These are phyloP conservation scores for Colletotrichum ledebouriae DNA, from an alignment of 2,329 filamentous ascomycete genomes.

Conservation along the genomic window DNA sequence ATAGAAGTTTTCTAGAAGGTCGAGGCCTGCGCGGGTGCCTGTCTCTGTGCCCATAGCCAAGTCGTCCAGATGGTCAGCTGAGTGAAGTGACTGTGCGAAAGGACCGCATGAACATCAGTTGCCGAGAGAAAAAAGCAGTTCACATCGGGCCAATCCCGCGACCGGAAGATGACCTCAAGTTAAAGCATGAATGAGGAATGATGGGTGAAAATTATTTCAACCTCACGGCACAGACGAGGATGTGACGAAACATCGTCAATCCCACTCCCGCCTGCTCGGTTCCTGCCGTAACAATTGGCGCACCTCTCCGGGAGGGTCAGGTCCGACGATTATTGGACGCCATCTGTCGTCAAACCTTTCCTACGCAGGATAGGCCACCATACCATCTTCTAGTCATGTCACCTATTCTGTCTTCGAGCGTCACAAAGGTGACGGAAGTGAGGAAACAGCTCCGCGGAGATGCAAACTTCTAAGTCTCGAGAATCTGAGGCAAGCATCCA, in stretches of 20 bases:
- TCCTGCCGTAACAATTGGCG: constrained; percentile 33
- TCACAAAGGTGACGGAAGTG: background rate
- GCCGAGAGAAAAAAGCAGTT: constrained; percentile 9
- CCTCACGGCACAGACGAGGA: constrained; percentile 20
- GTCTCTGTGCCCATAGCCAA: constrained; percentile 15
- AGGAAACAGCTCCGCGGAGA: constrained; percentile 35
- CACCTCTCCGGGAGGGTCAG: constrained; percentile 24
- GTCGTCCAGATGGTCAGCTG: constrained; percentile 32
- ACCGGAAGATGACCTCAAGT: constrained; percentile 32
- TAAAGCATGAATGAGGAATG: constrained; percentile 31
- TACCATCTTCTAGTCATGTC: constrained; percentile 19
- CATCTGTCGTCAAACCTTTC: constrained; percentile 11
- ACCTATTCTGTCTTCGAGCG: constrained; percentile 2
- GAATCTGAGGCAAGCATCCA: constrained; percentile 39
- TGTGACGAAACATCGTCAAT: constrained; percentile 38
- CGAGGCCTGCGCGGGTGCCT: background rate
- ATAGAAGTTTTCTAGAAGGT: constrained; percentile 40
- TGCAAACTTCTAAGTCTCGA: constrained; percentile 32
- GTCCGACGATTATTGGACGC: constrained; percentile 25
- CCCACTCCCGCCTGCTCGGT: constrained; percentile 36
- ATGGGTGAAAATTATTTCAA: constrained; percentile 33
- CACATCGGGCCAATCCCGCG: constrained; percentile 1
- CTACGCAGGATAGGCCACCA: constrained; percentile 24
- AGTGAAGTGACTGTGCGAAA: constrained; percentile 4
- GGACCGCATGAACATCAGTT: constrained; percentile 26